Conservation (phyloP, 78 protist genomes). For the Bodo saltans region DNA sequence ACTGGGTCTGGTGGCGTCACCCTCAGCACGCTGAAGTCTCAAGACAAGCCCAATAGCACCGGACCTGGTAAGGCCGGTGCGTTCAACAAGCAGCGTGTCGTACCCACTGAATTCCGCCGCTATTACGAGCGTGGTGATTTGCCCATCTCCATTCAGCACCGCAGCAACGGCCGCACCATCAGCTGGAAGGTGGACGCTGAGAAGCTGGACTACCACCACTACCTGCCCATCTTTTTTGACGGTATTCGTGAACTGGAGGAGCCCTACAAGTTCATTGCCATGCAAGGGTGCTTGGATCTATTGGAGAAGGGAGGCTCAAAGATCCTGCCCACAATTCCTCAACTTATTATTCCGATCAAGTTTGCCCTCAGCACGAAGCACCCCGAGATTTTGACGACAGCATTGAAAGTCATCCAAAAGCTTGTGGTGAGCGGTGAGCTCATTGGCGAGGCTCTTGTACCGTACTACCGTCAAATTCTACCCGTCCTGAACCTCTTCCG, state of each 20-base stretch:
- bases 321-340: slow-evolving; percentile 85
- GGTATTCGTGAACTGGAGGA: slow-evolving; percentile 83
- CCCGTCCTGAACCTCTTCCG: slow-evolving; percentile 83
- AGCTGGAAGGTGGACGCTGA: slow-evolving; percentile 75
- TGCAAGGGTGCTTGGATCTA: slow-evolving; percentile 68
- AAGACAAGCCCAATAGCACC: neutral
- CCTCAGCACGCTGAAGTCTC: neutral
- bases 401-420: slow-evolving; percentile 72
- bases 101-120: slow-evolving; percentile 57
- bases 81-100: neutral
- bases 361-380: slow-evolving; percentile 80
- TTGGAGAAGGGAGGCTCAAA: slow-evolving; percentile 67
- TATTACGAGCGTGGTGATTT: slow-evolving; percentile 91
- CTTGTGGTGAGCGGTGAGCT: slow-evolving; percentile 69
- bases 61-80: neutral
- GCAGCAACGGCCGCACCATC: slow-evolving; percentile 47
- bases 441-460: slow-evolving; percentile 83
- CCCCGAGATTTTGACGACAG: slow-evolving; percentile 60
- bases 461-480: slow-evolving; percentile 87
- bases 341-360: slow-evolving; percentile 88
- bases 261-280: slow-evolving; percentile 81
- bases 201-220: slow-evolving; percentile 85
- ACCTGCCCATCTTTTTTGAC: slow-evolving; percentile 89
- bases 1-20: neutral
- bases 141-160: slow-evolving; percentile 75